Evolutionary conservation across 805 yeast species (phyloP).

Genomic region (Yamadazyma philogaea): DNA sequence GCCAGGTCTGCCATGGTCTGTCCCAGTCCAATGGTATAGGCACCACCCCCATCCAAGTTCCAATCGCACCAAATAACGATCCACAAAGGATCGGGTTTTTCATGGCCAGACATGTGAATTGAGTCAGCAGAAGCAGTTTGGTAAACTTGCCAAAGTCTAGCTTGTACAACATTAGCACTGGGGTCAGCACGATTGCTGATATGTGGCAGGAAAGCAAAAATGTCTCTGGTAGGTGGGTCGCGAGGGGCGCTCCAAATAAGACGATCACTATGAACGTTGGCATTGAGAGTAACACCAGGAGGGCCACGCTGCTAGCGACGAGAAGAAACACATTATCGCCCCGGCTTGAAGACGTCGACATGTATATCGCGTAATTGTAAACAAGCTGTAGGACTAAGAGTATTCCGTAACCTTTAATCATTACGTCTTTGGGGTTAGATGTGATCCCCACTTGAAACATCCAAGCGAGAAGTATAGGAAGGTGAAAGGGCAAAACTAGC

Average conservation of each 20-base stretch:
- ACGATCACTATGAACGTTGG: slow-evolving; percentile 45
- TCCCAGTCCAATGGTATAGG: slow-evolving; percentile 99
- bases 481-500: slow-evolving; percentile 29
- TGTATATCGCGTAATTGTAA: slow-evolving; percentile 21
- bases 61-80: slow-evolving; percentile 39
- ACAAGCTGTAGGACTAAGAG: slow-evolving; percentile 23
- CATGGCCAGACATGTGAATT: slow-evolving; percentile 21
- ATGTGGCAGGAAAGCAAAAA: slow-evolving; percentile 59
- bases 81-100: slow-evolving; percentile 27
- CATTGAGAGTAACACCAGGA: slow-evolving; percentile 34
- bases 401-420: slow-evolving; percentile 26
- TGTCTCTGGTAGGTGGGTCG: slow-evolving; percentile 52
- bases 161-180: slow-evolving; percentile 55
- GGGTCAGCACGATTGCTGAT: slow-evolving; percentile 57
- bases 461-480: slow-evolving; percentile 22
- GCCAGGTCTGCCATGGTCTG: slow-evolving; percentile 96
- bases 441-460: slow-evolving; percentile 33
- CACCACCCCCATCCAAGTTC: slow-evolving; percentile 89
- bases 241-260: slow-evolving; percentile 79
- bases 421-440: slow-evolving; percentile 17
- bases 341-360: not conserved
- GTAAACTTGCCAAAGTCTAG: slow-evolving; percentile 44
- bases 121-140: slow-evolving; percentile 20
- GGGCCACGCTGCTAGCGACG: slow-evolving; percentile 24
- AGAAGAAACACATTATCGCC: slow-evolving; percentile 21